A percentile compares a stretch with the other conserved stretches of the same genome.
These are phyloP conservation scores for Tremella fuciformis DNA, from an alignment of 768 basidiomycete species.

Conservation along the genomic window DNA sequence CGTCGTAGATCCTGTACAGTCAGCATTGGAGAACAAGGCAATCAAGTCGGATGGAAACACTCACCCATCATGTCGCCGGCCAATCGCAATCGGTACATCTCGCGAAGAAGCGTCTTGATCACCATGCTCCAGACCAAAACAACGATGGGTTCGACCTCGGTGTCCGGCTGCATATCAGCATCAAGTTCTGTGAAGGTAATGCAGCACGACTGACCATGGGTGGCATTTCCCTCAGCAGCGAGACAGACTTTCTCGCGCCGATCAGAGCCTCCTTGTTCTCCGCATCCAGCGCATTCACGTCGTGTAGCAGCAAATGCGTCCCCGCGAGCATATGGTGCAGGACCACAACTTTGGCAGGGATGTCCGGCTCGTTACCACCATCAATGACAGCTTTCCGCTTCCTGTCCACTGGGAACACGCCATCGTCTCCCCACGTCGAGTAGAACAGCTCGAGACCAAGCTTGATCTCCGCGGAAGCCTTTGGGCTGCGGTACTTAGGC, in stretches of 20 bases:
- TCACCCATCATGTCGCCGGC: constrained; percentile 9
- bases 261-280: constrained; percentile 36
- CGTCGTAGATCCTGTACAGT: not conserved
- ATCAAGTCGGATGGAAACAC: not conserved
- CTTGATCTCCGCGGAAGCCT: constrained; percentile 27
- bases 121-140: constrained; percentile 41
- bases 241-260: constrained; percentile 27
- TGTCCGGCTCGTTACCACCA: constrained; percentile 18
- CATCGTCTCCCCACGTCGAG: constrained; percentile 31
- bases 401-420: constrained; percentile 31
- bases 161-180: constrained; percentile 21
- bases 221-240: constrained; percentile 24
- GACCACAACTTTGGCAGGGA: constrained; percentile 27
- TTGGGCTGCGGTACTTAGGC: constrained; percentile 34
- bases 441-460: constrained; percentile 34
- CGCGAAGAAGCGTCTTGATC: constrained; percentile 34
- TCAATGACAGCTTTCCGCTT: constrained; percentile 22
- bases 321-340: constrained; percentile 39
- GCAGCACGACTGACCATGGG: constrained; percentile 27
- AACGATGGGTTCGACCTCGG: constrained; percentile 36
- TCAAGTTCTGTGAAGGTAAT: not conserved
- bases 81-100: constrained; percentile 27
- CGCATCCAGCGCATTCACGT: constrained; percentile 40
- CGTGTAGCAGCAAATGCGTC: constrained; percentile 37
- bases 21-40: not conserved